Evolutionary conservation across 2,329 filamentous ascomycete species (phyloP), one percentile per base, ranked within the genome.

Genomic region (Coniella vitis): DNA sequence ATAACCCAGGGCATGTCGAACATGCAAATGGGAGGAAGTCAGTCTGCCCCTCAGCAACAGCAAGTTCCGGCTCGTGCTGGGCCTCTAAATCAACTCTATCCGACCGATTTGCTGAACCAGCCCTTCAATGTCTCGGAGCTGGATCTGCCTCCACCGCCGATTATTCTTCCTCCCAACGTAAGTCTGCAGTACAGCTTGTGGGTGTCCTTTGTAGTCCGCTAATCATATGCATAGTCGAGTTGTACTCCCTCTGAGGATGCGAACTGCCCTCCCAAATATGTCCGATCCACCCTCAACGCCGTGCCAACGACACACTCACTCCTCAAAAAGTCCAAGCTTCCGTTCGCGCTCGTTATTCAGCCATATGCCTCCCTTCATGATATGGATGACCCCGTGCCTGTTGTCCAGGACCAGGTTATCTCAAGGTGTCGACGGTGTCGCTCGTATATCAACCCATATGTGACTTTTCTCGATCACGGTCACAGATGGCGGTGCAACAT

Each of bases 401-500:
- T 98, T 42, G 87, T 97, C 22, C 87, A 95, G 63, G 93, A 98
- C 65, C 93, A 97, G 69, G 87, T 97, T 56, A 98, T 98, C 65
- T 94, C 91, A 49, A 84, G 93, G 62, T 98, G 93, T 74, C 82
- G 93, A 67, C 84, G 93, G 69, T 98, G 93, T 70, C 79, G 93
- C 59, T 93, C 91, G 48, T 97, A 97, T 67, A 97, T 97, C 74
- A 97, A 97, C 66, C 90, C 93, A 12, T 98, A 91, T 59, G 93
- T 95, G 52, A 89, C 88, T 40, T 98, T 98, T 71, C 73, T 98
- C 53, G 93, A 98, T 61, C 89, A 97, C 63, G 93, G 93, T 40
- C 93, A 98, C 70, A 81, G 93, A 63, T 98, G 93, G 93, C 85
- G 91, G 62, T 98, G 93, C 73, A 98, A 98, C 71, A 96, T 98